Evolutionary conservation across 129 eudicot genomes (phyloP), one percentile per base, ranked within the genome.

Genomic region (Escallonia herrerae): DNA sequence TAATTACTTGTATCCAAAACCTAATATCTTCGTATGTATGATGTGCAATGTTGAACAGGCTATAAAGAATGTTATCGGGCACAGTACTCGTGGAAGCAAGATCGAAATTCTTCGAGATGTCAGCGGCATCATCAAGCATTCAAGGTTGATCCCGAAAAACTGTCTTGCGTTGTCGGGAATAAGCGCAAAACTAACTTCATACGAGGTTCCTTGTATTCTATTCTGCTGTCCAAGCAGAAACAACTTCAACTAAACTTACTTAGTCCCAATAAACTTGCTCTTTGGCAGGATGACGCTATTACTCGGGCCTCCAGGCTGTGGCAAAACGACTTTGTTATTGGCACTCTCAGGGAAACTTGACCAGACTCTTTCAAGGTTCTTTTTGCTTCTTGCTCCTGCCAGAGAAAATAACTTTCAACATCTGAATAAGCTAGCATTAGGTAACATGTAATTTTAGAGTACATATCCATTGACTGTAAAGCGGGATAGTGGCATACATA

Each of bases 251-350:
- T 40, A 58, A 22, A 37, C 13, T 22, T 37, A 39, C 4, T 58
- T 58, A 9, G 40, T 15, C 40, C 63, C 42, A 42, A 3, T 2
- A 51, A 51, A 51, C 13, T n/a, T 42, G 5, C 40, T 38, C 33
- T 39, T 60, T 60, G 46, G 43, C 74, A 70, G 74, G 67, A 49
- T 70, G 67, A 70, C 74, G 4, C 64, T 70, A 40, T 22, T 70
- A 8, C 67, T 70, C 8, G 74, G 74, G 40, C 74, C 65, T n/a
- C 74, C 74, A 8, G 74, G 74, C 6, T 45, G 65, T 8, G 74
- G 74, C 10, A 70, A 70, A 70, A 60, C 74, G 41, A 70, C 74
- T 4, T 60, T 70, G 15, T 41, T 70, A 37, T 40, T 59, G 66
- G 74, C 74, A 40, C 74, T 70, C 8, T 60, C 74, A 6, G 67